Percentiles rank a stretch among this genome's conserved stretches.
Conservation (phyloP, 441 rosid species). For the Populus hybrid region DNA sequence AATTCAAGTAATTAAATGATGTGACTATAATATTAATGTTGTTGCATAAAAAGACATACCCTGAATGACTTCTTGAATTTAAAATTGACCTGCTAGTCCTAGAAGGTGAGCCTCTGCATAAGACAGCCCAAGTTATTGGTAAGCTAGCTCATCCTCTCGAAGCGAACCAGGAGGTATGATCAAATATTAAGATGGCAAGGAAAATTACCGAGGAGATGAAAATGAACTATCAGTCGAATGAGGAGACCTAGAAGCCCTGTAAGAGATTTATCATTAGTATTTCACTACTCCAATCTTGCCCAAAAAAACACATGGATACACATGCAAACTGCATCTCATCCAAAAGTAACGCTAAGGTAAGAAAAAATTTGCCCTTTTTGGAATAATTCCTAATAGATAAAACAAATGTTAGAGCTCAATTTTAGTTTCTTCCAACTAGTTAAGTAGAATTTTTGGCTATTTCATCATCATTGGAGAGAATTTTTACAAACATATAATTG, state of each 20-base stretch:
- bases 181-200: conserved; percentile 5
- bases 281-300: not conserved
- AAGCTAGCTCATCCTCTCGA: conserved; percentile 6
- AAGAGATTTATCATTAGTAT: conserved; percentile 2
- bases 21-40: not conserved
- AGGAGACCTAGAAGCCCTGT: conserved; percentile 48
- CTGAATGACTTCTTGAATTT: conserved; percentile 56
- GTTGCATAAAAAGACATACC: conserved; percentile 32
- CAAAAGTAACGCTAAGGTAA: not conserved
- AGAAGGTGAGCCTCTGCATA: conserved; percentile 53
- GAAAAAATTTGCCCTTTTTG: not conserved
- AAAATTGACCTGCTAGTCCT: conserved; percentile 54
- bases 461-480: not conserved
- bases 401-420: not conserved
- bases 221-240: conserved; percentile 25
- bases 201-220: conserved; percentile 38
- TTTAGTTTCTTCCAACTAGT: not conserved
- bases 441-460: not conserved
- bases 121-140: conserved; percentile 10
- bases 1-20: conserved; percentile 7
- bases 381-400: not conserved
- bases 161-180: not conserved
- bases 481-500: not conserved
- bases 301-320: not conserved
- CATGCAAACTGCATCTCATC: not conserved